Evolutionary conservation across 495 filamentous ascomycete species (phyloP).

Genomic region (Chaetomium cochliodes): DNA sequence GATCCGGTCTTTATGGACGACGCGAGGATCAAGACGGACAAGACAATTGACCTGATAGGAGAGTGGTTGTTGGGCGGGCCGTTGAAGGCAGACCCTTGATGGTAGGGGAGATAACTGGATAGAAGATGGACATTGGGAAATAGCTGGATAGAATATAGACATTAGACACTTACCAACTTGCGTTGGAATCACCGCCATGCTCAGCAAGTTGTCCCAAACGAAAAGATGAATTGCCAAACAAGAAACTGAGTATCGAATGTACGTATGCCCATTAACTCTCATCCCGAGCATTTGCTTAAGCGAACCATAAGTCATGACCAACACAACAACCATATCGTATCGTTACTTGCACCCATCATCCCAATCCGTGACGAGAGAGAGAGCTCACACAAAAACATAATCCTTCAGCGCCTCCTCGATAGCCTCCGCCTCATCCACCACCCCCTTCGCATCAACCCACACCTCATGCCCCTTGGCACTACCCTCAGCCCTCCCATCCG

Average conservation of each 20-base stretch:
- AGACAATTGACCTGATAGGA: conserved; percentile 37
- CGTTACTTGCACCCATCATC: too few relatives aligned
- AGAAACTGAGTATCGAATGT: too few relatives aligned
- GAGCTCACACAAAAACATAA: conserved; percentile 29
- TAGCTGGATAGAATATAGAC: background rate
- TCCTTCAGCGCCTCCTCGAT: conserved; percentile 19
- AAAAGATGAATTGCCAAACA: too few relatives aligned
- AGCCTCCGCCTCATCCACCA: background rate
- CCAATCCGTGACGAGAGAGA: background rate
- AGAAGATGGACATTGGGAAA: background rate
- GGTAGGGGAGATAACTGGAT: background rate
- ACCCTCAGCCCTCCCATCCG: conserved; percentile 36
- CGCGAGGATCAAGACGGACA: conserved; percentile 36
- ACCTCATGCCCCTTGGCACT: conserved; percentile 23
- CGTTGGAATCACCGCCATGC: too few relatives aligned
- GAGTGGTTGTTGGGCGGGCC: conserved; percentile 35
- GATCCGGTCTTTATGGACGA: conserved; percentile 31
- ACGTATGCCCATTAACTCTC: too few relatives aligned
- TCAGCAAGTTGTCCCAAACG: too few relatives aligned
- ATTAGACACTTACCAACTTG: too few relatives aligned
- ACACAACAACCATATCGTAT: too few relatives aligned
- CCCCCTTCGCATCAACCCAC: conserved; percentile 18
- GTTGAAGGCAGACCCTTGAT: conserved; percentile 5
- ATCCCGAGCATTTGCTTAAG: too few relatives aligned
- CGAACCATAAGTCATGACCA: too few relatives aligned